Conservation (phyloP, 306 rosid genomes). For the Vicia faba region DNA sequence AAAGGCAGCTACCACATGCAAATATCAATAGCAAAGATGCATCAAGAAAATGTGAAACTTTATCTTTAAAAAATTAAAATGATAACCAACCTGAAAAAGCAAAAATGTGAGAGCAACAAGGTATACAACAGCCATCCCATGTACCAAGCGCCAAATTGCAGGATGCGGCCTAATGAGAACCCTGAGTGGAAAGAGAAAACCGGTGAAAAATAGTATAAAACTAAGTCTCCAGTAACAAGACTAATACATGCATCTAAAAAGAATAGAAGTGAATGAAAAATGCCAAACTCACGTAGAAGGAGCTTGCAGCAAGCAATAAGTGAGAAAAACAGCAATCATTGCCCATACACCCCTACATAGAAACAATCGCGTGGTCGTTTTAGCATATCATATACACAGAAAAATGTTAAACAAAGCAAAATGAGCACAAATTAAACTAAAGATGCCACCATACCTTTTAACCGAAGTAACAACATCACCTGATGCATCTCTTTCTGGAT, state of each 20-base stretch:
- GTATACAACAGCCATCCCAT: conserved; percentile 98
- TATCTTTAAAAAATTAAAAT: background rate
- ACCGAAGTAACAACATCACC: conserved; percentile 90
- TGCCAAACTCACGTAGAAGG: conserved; percentile 81
- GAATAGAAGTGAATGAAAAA: conserved; percentile 24
- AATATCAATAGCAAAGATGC: conserved; percentile 21
- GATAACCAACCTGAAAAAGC: conserved; percentile 85
- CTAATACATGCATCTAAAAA: background rate
- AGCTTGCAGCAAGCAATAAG: conserved; percentile 98
- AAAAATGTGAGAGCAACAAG: conserved; percentile 92
- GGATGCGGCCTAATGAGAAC: conserved; percentile 98
- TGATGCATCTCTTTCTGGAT: conserved; percentile 77
- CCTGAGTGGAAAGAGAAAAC: conserved; percentile 52
- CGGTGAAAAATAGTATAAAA: conserved; percentile 22
- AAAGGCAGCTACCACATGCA: conserved; percentile 18
- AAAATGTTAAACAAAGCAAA: conserved; percentile 11
- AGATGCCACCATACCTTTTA: conserved; percentile 65
- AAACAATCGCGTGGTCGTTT: conserved; percentile 36
- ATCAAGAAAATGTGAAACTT: conserved; percentile 1
- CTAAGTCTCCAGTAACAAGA: conserved; percentile 23
- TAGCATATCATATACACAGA: conserved; percentile 4
- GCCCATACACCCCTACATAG: conserved; percentile 93
- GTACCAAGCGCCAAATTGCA: conserved; percentile 98
- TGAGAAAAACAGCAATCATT: conserved; percentile 97
- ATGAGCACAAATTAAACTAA: conserved; percentile 14